Base-by-base conservation (phyloP, 768 basidiomycete genomes). In the Russula dissimulans region DNA sequence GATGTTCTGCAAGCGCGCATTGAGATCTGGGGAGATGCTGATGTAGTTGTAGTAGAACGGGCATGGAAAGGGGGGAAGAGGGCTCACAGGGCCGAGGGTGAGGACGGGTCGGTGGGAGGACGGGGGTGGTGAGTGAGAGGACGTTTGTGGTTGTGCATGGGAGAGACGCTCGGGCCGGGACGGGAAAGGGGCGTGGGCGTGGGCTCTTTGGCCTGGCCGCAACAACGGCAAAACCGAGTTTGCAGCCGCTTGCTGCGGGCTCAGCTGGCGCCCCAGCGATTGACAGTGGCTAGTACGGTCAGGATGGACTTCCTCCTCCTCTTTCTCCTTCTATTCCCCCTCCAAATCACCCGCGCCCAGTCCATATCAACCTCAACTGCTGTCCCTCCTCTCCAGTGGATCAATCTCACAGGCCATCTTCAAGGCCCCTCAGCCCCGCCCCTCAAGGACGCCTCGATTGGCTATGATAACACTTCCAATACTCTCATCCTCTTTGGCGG, bases 401-500 rank as follows among this genome's bases (percentile, higher is more conserved):
- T 91, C 69, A 87, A 89, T 70, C 74, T 91, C 66, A 80, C 85
- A 5, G 62, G 65, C 64, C 73, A 83, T 54, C 73, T 87, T 45
- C 72, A 71, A 34, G 86, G 87, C 36, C 69, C 84, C 1, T 57
- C 79, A 4, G 71, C 75, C 7, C 83, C 84, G 7, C 79, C 82
- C 36, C 76, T 90, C 64, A 86, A 82, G 70, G 84, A 87, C 66
- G 81, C 87, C 7, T 78, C 85, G 38, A 83, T 91, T 64, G 89
- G 87, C 14, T 78, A 75, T 67, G 71, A 75, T 66, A 71, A 69
- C 65, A 59, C 43, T 39, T 80, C 79, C 65, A 80, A 82, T 53
- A 79, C 78, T 10, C 71, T 91, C 55, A 74, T 91, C 65, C 77
- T 91, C 54, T 91, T 89, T 67, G 89, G 89, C 53, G 89, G 89